phyloP scores from a whole-genome alignment of 768 basidiomycete species.

The Xanthoconium purpureum region DNA sequence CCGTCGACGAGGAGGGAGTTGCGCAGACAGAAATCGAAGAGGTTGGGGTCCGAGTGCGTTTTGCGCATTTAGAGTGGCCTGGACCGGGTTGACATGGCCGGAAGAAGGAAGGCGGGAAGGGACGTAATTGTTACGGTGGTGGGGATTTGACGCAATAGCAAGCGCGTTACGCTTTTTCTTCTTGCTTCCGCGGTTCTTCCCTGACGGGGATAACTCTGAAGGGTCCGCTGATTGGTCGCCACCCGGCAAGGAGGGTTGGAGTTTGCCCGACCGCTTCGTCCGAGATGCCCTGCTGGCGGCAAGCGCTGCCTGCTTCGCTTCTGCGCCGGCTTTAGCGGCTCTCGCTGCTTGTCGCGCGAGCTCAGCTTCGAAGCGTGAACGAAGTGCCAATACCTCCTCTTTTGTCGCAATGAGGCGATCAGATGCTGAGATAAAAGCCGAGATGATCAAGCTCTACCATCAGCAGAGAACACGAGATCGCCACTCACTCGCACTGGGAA shows the following conservation, averaged over 20 bases:
- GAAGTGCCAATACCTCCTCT: slow-evolving; percentile 63
- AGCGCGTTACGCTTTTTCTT: slow-evolving; percentile 93
- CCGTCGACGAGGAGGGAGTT: slow-evolving; percentile 51
- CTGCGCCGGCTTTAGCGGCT: slow-evolving; percentile 44
- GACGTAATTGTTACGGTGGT: slow-evolving; percentile 92
- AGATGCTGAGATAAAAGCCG: slow-evolving; percentile 50
- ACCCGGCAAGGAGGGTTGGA: slow-evolving; percentile 32
- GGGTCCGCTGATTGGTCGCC: slow-evolving; percentile 39
- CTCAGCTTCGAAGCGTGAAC: slow-evolving; percentile 70
- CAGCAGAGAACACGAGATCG: slow-evolving; percentile 22
- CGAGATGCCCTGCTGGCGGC: slow-evolving; percentile 35
- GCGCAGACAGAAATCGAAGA: slow-evolving; percentile 64
- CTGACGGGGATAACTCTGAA: slow-evolving; percentile 36
- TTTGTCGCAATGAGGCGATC: slow-evolving; percentile 68
- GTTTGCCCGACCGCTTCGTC: slow-evolving; percentile 38
- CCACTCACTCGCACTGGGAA: slow-evolving; percentile 70
- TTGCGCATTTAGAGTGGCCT: slow-evolving; percentile 41
- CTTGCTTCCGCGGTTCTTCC: slow-evolving; percentile 45
- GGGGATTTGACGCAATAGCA: slow-evolving; percentile 92
- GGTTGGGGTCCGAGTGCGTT: slow-evolving; percentile 58
- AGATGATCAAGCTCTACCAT: slow-evolving; percentile 26
- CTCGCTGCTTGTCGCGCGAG: slow-evolving; percentile 66
- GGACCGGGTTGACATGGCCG: slow-evolving; percentile 37
- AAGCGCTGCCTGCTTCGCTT: slow-evolving; percentile 50
- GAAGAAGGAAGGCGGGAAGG: slow-evolving; percentile 73